Conservation (phyloP, 768 basidiomycete species). For the Mycena amicta region DNA sequence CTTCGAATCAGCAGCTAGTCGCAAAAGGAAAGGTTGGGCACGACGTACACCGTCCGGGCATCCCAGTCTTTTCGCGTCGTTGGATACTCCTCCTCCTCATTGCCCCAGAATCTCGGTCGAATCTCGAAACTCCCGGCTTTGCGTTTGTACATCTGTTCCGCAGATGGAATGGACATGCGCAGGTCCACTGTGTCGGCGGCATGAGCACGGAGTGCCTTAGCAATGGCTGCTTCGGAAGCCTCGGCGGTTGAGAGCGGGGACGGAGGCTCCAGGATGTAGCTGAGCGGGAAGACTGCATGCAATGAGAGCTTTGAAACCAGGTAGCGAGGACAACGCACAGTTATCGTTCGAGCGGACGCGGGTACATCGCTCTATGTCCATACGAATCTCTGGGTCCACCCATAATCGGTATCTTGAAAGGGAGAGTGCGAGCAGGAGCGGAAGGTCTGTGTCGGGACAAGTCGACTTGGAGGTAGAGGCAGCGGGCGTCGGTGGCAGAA, state of each 20-base stretch:
- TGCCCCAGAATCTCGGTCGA: conserved; percentile 24
- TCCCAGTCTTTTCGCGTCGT: conserved; percentile 57
- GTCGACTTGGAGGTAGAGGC: conserved; percentile 27
- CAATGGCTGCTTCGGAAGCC: conserved; percentile 48
- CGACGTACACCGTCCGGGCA: conserved; percentile 65
- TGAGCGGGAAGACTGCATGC: conserved; percentile 60
- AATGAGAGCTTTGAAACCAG: conserved; percentile 18
- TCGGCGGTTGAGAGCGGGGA: conserved; percentile 32
- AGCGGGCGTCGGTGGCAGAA: not conserved
- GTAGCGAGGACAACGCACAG: conserved; percentile 44
- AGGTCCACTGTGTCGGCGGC: conserved; percentile 54
- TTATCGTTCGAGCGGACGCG: conserved; percentile 33
- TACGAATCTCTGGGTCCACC: conserved; percentile 57
- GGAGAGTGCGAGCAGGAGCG: conserved; percentile 54
- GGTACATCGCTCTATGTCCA: conserved; percentile 45
- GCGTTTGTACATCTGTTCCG: conserved; percentile 1
- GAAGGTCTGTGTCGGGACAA: no score
- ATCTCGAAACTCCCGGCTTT: conserved; percentile 24
- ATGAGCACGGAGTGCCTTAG: conserved; percentile 61
- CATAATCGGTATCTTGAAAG: conserved; percentile 76
- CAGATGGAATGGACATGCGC: conserved; percentile 54
- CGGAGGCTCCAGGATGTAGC: conserved; percentile 44
- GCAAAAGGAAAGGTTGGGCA: conserved; percentile 34
- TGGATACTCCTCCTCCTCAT: conserved; percentile 61
- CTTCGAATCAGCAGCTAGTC: not conserved